Percentiles rank a stretch among this genome's conserved stretches.
Conservation (phyloP, 1,284 basidiomycete genomes). For the Schizophyllum amplum region DNA sequence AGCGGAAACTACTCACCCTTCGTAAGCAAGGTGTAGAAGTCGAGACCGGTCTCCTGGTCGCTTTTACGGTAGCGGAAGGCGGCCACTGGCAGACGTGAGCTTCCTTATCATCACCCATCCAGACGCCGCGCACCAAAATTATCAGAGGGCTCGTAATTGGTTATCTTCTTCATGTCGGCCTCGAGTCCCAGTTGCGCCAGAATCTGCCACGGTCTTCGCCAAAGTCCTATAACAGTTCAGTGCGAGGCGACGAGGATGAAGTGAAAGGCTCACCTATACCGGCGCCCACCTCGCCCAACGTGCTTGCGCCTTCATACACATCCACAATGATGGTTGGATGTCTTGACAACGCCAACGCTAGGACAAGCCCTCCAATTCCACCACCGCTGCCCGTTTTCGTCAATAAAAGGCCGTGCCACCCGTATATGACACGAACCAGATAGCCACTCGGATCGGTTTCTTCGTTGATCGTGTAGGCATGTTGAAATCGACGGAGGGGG, state of each 20-base stretch:
- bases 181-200: slow-evolving; percentile 42
- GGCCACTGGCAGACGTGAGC: slow-evolving; percentile 22
- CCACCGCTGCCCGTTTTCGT: slow-evolving; percentile 31
- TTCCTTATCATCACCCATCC: background rate
- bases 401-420: slow-evolving; percentile 4
- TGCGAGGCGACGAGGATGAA: background rate
- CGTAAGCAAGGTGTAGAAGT: slow-evolving; percentile 37
- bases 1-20: slow-evolving; percentile 26
- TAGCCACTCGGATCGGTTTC: slow-evolving; percentile 28
- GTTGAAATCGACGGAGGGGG: background rate
- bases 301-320: slow-evolving; percentile 41
- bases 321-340: slow-evolving; percentile 43
- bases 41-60: slow-evolving; percentile 37
- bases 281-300: slow-evolving; percentile 45
- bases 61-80: slow-evolving; percentile 43
- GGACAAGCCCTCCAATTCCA: slow-evolving; percentile 42
- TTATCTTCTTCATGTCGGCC: slow-evolving; percentile 31
- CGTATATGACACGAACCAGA: slow-evolving; percentile 26
- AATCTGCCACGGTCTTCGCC: slow-evolving; percentile 32
- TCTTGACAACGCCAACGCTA: slow-evolving; percentile 35
- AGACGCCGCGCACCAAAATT: slow-evolving; percentile 26
- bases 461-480: slow-evolving; percentile 4
- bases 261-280: slow-evolving; percentile 31
- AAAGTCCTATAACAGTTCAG: slow-evolving; percentile 20
- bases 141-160: slow-evolving; percentile 27